phyloP scores from a whole-genome alignment of 441 rosid species.

The Adansonia madagascariensis region DNA sequence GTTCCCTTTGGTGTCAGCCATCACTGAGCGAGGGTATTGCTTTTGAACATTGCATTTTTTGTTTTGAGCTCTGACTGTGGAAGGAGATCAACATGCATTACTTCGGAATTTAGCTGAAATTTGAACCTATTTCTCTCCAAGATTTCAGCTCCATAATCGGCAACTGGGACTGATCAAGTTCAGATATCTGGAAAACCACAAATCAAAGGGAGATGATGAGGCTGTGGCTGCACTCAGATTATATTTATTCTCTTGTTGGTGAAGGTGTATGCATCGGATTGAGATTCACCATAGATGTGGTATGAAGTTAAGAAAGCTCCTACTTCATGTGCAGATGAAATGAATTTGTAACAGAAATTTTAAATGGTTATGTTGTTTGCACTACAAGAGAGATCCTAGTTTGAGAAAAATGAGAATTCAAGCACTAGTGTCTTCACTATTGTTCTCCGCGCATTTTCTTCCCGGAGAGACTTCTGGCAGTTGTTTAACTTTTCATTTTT shows the following conservation, averaged over 20 bases:
- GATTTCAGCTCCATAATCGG: not conserved
- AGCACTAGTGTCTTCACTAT: not conserved
- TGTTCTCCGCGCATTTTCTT: not conserved
- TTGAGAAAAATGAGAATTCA: conserved; percentile 3
- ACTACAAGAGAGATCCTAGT: not conserved
- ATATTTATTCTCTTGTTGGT: not conserved
- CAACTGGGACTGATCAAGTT: not conserved
- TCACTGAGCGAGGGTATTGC: not conserved
- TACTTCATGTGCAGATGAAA: not conserved
- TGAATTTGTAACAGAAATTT: not conserved
- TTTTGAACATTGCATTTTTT: conserved; percentile 11
- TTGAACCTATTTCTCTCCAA: not conserved
- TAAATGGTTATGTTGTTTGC: not conserved
- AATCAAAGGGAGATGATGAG: not conserved
- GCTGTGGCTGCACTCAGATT: not conserved
- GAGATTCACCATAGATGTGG: not conserved
- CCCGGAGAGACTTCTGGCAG: not conserved
- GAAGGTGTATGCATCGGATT: not conserved
- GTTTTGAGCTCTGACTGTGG: not conserved
- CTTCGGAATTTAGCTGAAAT: not conserved
- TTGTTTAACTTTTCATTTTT: no score
- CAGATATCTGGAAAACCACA: conserved; percentile 1
- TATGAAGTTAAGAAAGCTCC: not conserved
- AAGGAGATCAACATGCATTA: not conserved
- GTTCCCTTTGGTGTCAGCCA: conserved; percentile 14